These are phyloP conservation scores for Thyridium curvatum DNA, from an alignment of 2,329 filamentous ascomycete genomes.

Conservation along the genomic window DNA sequence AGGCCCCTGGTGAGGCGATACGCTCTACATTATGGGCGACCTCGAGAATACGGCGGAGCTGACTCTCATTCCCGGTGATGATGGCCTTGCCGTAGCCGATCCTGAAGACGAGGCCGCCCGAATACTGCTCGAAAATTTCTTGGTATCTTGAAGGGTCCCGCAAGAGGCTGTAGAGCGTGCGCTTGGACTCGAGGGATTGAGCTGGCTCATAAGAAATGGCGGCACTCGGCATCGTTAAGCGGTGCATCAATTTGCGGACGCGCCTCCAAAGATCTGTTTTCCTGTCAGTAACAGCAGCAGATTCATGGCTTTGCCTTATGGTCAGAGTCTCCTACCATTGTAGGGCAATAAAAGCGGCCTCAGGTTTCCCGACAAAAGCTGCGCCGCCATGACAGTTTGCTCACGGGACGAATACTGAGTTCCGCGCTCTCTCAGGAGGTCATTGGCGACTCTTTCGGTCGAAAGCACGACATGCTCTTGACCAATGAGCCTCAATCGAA, in stretches of 20 bases:
- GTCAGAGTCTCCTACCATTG: neutral
- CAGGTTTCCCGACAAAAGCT: conserved; percentile 20
- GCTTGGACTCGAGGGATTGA: conserved; percentile 21
- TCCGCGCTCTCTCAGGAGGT: conserved; percentile 31
- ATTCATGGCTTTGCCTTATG: too few relatives aligned
- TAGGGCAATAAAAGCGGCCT: conserved; percentile 22
- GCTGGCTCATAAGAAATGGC: conserved; percentile 19
- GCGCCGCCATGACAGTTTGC: conserved; percentile 23
- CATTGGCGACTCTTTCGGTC: conserved; percentile 31
- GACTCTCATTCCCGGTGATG: conserved; percentile 22
- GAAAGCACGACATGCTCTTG: conserved; percentile 27
- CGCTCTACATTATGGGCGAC: conserved; percentile 25
- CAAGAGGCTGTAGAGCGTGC: conserved; percentile 24
- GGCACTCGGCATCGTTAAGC: conserved; percentile 20
- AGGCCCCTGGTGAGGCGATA: conserved; percentile 16
- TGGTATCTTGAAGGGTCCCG: conserved; percentile 25
- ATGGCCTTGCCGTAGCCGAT: conserved; percentile 28
- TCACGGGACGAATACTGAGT: conserved; percentile 28
- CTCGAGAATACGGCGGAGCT: conserved; percentile 21
- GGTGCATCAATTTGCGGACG: conserved; percentile 15
- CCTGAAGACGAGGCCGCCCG: conserved; percentile 31
- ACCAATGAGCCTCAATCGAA: conserved; percentile 7
- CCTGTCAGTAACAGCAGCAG: too few relatives aligned
- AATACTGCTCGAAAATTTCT: conserved; percentile 29
- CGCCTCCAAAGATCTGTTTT: conserved; percentile 8